These are phyloP conservation scores for Backusella luteola DNA, from an alignment of 192 early-diverging fungal genomes.

Conservation along the genomic window DNA sequence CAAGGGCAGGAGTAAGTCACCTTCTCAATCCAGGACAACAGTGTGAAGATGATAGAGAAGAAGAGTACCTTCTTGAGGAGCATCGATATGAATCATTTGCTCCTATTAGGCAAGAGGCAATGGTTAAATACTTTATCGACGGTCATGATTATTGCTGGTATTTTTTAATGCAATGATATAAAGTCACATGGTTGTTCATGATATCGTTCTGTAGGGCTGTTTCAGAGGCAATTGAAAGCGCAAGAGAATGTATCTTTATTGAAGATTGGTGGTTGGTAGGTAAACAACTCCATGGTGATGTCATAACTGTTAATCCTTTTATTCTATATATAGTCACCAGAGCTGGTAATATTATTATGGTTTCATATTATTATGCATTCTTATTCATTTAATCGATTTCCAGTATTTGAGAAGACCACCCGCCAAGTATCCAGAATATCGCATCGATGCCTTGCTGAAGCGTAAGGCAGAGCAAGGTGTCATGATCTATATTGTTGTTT, in stretches of 20 bases:
- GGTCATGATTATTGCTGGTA: constrained; percentile 75
- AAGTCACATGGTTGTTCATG: neutral
- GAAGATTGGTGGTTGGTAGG: constrained; percentile 83
- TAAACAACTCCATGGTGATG: neutral
- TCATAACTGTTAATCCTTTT: neutral
- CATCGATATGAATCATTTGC: constrained; percentile 75
- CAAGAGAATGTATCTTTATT: constrained; percentile 63
- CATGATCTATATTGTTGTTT: constrained; percentile 82
- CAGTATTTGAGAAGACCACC: constrained; percentile 75
- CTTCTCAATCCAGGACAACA: constrained; percentile 31
- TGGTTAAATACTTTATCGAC: constrained; percentile 73
- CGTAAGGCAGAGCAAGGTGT: constrained; percentile 83
- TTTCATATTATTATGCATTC: too few relatives aligned
- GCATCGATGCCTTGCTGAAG: constrained; percentile 80
- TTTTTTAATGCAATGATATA: too few relatives aligned
- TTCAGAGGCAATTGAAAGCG: constrained; percentile 67
- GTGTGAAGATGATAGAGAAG: constrained; percentile 43
- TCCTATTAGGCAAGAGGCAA: constrained; percentile 61
- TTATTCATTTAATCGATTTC: neutral
- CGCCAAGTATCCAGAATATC: constrained; percentile 68
- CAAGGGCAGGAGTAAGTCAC: neutral
- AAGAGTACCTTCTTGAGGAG: constrained; percentile 33
- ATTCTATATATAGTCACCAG: constrained; percentile 20
- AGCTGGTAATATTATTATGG: constrained; percentile 16
- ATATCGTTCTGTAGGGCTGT: constrained; percentile 39